Evolutionary conservation across 2,329 filamentous ascomycete species (phyloP).

Genomic region (Cladosporium austrohemisphaericum): DNA sequence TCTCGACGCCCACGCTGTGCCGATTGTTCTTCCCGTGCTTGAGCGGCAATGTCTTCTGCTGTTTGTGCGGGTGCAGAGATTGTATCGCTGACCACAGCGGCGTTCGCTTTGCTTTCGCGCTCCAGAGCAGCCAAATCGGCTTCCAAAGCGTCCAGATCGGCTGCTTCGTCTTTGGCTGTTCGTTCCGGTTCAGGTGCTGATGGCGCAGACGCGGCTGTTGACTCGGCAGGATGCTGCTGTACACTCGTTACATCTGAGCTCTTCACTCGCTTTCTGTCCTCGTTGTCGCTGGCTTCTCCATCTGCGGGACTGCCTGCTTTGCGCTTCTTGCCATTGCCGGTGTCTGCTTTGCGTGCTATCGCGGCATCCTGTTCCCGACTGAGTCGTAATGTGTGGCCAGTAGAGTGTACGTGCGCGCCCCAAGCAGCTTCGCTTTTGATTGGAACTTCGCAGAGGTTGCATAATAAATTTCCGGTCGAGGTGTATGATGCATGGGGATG

Average conservation of each 20-base stretch:
- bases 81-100: conserved; percentile 29
- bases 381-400: conserved; percentile 42
- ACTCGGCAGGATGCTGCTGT: background rate
- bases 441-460: conserved; percentile 61
- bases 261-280: conserved; percentile 18
- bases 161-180: conserved; percentile 36
- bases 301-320: conserved; percentile 39
- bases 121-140: conserved; percentile 62
- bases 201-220: background rate
- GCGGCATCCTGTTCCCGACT: conserved; percentile 25
- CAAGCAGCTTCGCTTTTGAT: conserved; percentile 65
- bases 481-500: conserved; percentile 68
- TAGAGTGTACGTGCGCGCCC: conserved; percentile 58
- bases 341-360: conserved; percentile 28
- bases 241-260: background rate
- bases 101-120: conserved; percentile 25
- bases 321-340: conserved; percentile 47
- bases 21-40: conserved; percentile 43
- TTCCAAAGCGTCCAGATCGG: conserved; percentile 69
- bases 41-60: conserved; percentile 44
- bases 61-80: conserved; percentile 47
- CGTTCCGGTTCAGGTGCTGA: conserved; percentile 20
- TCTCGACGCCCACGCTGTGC: conserved; percentile 41
- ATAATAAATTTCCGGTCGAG: conserved; percentile 63
- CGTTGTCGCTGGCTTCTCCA: conserved; percentile 17